Evolutionary conservation across 169 alveolate species (phyloP), one percentile per base, ranked within the genome.

Genomic region (Amoebophrya sp.): DNA sequence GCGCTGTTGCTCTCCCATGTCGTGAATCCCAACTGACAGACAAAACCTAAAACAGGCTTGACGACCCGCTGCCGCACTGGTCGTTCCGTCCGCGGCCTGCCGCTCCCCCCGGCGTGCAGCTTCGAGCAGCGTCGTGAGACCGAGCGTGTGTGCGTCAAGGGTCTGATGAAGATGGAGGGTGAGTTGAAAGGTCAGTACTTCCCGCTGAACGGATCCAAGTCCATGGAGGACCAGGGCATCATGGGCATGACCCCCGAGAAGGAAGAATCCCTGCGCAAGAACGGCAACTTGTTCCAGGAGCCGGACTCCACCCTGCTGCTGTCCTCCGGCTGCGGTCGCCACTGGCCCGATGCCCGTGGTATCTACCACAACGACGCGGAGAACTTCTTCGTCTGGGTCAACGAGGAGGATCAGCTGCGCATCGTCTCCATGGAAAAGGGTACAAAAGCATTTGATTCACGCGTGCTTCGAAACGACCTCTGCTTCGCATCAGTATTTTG

Each of bases 331-430:
- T 53, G 55, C 90, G 93, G 92, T 77, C 89, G 93, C 39, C 92
- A 95, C 89, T 94, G 96, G 96, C 96, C 96, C 0, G 92, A 95
- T 89, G 95, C 95, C 10, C 90, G 95, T 89, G 95, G 95, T 53
- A 92, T 94, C 89, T 95, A 90, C 92, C 93, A 93, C 89, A 94
- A 94, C 77, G 93, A 93, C 77, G 93, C 89, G 7, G 94, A 95
- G 89, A 89, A 94, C 29, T 94, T 95, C 93, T 40, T 95, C 32
- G 93, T 94, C 39, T 94, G 96, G 96, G 95, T 95, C 23, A 94
- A 94, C 90, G 96, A 95, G 92, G 96, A 93, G 89, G 96, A 95
- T 90, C 95, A 95, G 39, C 47, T 95, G 39, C 91, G 96, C 77
- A 92, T 95, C 40, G 94, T 95, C 47, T 77, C 95, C 91, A 94